Percentiles rank a stretch among this genome's conserved stretches.
phyloP scores from a whole-genome alignment of 2,329 filamentous ascomycete genomes.

The Tricladium varicosporioides region DNA sequence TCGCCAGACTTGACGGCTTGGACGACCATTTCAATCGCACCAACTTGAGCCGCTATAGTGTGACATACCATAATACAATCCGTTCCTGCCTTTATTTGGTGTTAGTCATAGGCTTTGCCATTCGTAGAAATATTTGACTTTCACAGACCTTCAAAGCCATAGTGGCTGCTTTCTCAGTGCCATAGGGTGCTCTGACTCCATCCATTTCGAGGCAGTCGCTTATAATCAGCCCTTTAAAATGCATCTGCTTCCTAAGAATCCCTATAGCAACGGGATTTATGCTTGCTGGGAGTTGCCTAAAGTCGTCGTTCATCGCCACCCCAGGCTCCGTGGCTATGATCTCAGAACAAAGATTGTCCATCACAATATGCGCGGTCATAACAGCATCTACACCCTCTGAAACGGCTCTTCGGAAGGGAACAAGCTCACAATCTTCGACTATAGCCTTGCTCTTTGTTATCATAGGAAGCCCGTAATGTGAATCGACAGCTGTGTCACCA shows the following conservation, averaged over 20 bases:
- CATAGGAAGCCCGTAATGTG: conserved; percentile 41
- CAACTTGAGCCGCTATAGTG: conserved; percentile 40
- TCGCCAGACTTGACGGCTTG: conserved; percentile 37
- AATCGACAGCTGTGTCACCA: conserved; percentile 43
- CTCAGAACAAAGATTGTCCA: conserved; percentile 15
- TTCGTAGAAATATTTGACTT: not conserved
- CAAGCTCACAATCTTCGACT: conserved; percentile 40
- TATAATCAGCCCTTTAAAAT: conserved; percentile 42
- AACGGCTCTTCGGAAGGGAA: conserved; percentile 43
- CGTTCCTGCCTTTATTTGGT: conserved; percentile 35
- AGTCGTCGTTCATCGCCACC: conserved; percentile 4
- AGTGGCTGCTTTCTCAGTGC: conserved; percentile 40
- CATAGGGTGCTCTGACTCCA: conserved; percentile 40
- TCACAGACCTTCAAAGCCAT: conserved; percentile 36
- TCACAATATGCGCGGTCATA: conserved; percentile 45
- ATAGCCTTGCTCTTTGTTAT: conserved; percentile 38
- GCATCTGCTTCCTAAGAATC: conserved; percentile 41
- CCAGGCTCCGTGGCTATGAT: not conserved
- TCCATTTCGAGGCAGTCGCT: conserved; percentile 47
- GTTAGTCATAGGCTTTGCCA: not conserved
- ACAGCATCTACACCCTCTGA: conserved; percentile 42
- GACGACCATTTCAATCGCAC: conserved; percentile 39
- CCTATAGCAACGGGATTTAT: conserved; percentile 37
- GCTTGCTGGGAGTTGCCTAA: conserved; percentile 37
- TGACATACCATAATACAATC: conserved; percentile 47